Conservation (phyloP, 2,329 filamentous ascomycete genomes). For the Aspergillus carbonarius region DNA sequence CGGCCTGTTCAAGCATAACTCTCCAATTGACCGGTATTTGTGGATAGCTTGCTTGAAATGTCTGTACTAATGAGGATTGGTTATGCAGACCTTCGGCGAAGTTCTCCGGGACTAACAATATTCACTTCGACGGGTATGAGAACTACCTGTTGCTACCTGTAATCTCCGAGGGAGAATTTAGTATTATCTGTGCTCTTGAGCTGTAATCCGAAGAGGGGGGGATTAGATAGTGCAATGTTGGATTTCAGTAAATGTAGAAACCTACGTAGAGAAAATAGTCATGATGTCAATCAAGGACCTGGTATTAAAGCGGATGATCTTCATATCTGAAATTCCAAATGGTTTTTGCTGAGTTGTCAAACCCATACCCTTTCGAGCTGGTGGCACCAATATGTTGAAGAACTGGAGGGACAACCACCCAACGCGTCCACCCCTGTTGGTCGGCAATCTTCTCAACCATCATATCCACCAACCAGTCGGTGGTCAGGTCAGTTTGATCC, state of each 20-base stretch:
- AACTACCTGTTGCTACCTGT: not conserved
- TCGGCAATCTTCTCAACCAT: conserved; percentile 18
- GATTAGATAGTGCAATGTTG: too few species aligned
- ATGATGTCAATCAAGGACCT: too few species aligned
- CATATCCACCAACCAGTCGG: conserved; percentile 18
- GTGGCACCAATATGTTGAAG: conserved; percentile 17
- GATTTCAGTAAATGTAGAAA: too few species aligned
- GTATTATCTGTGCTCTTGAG: too few species aligned
- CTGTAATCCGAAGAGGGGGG: too few species aligned
- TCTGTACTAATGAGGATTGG: not conserved
- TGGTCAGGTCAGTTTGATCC: conserved; percentile 10
- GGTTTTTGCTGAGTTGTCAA: conserved; percentile 13
- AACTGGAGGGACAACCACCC: conserved; percentile 13
- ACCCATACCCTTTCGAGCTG: conserved; percentile 18
- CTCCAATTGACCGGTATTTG: not conserved
- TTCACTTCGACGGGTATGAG: not conserved
- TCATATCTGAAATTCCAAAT: conserved; percentile 19
- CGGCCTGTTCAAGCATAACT: not conserved
- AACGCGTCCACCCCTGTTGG: conserved; percentile 9
- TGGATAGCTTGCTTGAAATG: not conserved
- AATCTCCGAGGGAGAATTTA: not conserved
- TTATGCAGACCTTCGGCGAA: not conserved
- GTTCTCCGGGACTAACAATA: not conserved
- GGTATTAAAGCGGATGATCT: not conserved
- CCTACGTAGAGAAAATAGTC: too few species aligned